Base-by-base conservation (phyloP, 1,284 basidiomycete species). In the Ganoderma sp. region DNA sequence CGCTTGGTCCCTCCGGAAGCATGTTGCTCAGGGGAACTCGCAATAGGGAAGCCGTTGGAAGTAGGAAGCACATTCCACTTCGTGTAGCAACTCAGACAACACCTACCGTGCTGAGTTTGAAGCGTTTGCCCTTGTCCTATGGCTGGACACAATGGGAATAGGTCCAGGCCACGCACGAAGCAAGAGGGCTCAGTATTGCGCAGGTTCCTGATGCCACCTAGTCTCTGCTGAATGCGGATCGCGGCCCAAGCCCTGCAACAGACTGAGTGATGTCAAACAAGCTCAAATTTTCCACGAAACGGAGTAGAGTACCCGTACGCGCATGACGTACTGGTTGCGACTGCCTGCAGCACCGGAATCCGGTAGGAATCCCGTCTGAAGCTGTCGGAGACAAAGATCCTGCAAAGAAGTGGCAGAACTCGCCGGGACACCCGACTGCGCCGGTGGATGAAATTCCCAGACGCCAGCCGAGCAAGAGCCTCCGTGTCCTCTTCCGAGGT, bases 291-390 rank as follows among this genome's bases (percentile, higher is more conserved):
- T 59, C 64, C 66, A 71, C 70, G 66, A 64, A 61, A 25, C 52
- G 68, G 43, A 69, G 48, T 45, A 60, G 57, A 54, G 15, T 57
- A 41, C 42, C 63, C 58, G 45, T 61, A 54, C 45, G 41, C 34
- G 57, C 50, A 67, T 72, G 71, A 72, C 71, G 68, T 68, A 72
- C 68, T 50, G 60, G 43, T 37, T 32, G 32, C 22, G 60, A 39
- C 37, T 39, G 32, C 22, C 63, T 61, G 45, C 57, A 58, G 45
- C 57, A 45, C 19, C 61, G 57, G 61, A 48, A 43, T 34, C 59
- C 65, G 48, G 64, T 39, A 41, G 25, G 39, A 60, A 48, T 34
- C 56, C 62, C 59, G 61, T n/a, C 3, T 61, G 15, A 43, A 22
- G 41, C 58, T 50, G 63, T 52, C 67, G 67, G 52, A 43, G 37